Evolutionary conservation across 129 eudicot species (phyloP).

Genomic region (Tanacetum coccineum): DNA sequence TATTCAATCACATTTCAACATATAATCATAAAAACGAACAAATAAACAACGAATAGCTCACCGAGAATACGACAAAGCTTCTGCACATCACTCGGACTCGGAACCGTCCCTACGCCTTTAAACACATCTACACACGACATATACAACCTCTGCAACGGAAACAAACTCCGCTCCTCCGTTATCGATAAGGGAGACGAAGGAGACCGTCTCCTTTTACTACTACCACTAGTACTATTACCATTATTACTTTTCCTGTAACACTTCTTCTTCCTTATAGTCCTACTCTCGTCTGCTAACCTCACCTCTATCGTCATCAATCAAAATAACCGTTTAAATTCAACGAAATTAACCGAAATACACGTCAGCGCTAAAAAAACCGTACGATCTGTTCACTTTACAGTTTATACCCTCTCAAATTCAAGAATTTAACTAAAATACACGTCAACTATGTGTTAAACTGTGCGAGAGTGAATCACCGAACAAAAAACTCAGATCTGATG

Average conservation of each 20-base stretch:
- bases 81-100: slow-evolving; percentile 46
- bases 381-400: too few species aligned
- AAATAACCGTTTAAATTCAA: too few species aligned
- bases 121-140: slow-evolving; percentile 45
- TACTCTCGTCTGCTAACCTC: slow-evolving; percentile 28
- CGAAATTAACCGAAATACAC: too few species aligned
- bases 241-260: slow-evolving; percentile 17
- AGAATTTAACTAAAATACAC: too few species aligned
- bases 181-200: slow-evolving; percentile 14
- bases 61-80: slow-evolving; percentile 55
- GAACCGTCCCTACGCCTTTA: slow-evolving; percentile 64
- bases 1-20: too few species aligned
- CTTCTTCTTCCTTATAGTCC: slow-evolving; percentile 50
- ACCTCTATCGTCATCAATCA: slow-evolving; percentile 41
- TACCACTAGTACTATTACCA: too few species aligned
- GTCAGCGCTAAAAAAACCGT: too few species aligned
- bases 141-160: slow-evolving; percentile 52
- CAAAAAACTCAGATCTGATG: slow-evolving; percentile 18
- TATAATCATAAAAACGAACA: too few species aligned
- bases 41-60: slow-evolving; percentile 22
- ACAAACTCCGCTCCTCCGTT: neutral
- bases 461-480: neutral
- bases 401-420: too few species aligned
- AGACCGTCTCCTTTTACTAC: slow-evolving; percentile 19
- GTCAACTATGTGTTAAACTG: too few species aligned